phyloP scores from a whole-genome alignment of 495 filamentous ascomycete genomes.

The Penicillium subrubescens region DNA sequence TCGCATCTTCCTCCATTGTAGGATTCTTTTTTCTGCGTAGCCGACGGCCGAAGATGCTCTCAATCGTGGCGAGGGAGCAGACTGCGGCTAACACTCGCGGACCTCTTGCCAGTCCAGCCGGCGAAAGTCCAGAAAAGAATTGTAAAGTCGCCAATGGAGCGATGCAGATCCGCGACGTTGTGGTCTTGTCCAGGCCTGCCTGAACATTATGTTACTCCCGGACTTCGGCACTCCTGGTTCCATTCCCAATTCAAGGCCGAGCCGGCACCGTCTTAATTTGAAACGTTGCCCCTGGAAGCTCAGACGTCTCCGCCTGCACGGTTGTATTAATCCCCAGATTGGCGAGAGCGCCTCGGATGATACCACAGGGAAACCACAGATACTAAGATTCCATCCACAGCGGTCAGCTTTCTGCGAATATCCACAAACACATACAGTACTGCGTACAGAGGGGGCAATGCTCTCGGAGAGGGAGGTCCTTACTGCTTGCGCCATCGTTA shows the following conservation, averaged over 20 bases:
- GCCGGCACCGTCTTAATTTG: conserved; percentile 85
- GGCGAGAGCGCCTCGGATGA: conserved; percentile 85
- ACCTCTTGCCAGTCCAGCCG: conserved; percentile 9
- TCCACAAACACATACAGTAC: neutral
- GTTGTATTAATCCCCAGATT: conserved; percentile 88
- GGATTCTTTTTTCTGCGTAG: neutral
- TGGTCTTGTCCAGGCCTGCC: conserved; percentile 13
- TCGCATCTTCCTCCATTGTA: neutral
- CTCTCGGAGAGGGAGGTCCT: conserved; percentile 23
- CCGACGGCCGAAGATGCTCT: neutral
- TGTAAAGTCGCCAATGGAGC: neutral
- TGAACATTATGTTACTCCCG: neutral
- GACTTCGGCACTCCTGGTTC: neutral
- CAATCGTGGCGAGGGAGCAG: neutral
- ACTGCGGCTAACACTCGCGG: neutral
- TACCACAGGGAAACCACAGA: conserved; percentile 90
- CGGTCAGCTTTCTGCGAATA: neutral
- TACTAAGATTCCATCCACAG: conserved; percentile 54
- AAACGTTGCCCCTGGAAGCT: conserved; percentile 87
- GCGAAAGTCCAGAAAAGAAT: neutral
- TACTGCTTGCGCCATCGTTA: conserved; percentile 80
- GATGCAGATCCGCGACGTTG: neutral
- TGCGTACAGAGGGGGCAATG: neutral
- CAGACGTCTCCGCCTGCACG: conserved; percentile 84
- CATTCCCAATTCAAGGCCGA: conserved; percentile 46